Conservation (phyloP, 148 eudicot genomes). For the Nepenthes gracilis region DNA sequence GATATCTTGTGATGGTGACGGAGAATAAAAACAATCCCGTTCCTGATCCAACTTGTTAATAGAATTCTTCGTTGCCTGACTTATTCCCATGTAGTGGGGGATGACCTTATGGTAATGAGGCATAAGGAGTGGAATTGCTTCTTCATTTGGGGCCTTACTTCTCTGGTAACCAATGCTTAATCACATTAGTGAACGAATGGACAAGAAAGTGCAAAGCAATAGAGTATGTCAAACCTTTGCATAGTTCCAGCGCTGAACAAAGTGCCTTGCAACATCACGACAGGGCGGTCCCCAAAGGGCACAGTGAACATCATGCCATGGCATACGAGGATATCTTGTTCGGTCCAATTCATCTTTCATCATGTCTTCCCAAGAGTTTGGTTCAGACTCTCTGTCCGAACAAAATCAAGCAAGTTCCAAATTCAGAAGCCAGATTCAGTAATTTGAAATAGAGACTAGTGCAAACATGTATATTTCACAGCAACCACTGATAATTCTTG, state of each 20-base stretch:
- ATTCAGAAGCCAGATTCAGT: background rate
- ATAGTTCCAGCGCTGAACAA: slow-evolving; percentile 96
- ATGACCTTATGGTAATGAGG: slow-evolving; percentile 96
- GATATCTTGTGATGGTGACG: slow-evolving; percentile 58
- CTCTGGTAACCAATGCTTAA: slow-evolving; percentile 36
- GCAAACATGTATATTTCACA: no score
- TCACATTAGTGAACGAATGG: slow-evolving; percentile 3
- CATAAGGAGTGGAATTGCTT: slow-evolving; percentile 84
- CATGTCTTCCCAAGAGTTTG: slow-evolving; percentile 97
- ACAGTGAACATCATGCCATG: slow-evolving; percentile 99
- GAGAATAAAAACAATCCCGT: slow-evolving; percentile 39
- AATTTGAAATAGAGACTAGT: background rate
- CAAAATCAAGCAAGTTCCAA: background rate
- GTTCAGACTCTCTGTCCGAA: slow-evolving; percentile 77
- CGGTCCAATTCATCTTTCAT: slow-evolving; percentile 95
- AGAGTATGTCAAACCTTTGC: slow-evolving; percentile 52
- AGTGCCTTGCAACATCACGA: slow-evolving; percentile 97
- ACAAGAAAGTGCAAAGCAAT: slow-evolving; percentile 2
- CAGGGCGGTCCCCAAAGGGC: slow-evolving; percentile 99
- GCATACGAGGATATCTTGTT: slow-evolving; percentile 84
- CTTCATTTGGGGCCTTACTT: slow-evolving; percentile 92
- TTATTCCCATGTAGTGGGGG: slow-evolving; percentile 76
- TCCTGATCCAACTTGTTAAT: slow-evolving; percentile 12
- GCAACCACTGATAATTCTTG: no score
- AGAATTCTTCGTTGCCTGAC: slow-evolving; percentile 29